phyloP scores from a whole-genome alignment of 2,329 filamentous ascomycete genomes.

The Stylonectria norvegica region DNA sequence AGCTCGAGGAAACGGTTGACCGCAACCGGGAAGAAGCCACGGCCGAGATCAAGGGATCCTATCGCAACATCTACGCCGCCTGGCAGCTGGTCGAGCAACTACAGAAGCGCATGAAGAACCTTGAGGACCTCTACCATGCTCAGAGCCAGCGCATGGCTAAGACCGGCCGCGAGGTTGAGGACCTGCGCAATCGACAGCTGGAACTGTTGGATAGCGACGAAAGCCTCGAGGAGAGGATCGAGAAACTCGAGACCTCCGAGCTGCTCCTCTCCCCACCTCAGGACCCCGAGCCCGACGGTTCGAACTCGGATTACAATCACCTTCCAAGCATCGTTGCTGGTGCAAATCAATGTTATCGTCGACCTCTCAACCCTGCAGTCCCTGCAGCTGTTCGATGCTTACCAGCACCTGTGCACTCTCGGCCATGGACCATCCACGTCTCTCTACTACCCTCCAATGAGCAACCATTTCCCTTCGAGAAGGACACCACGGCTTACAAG shows the following conservation, averaged over 20 bases:
- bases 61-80: constrained; percentile 51
- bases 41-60: constrained; percentile 52
- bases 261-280: constrained; percentile 22
- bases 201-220: constrained; percentile 50
- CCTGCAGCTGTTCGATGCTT: constrained; percentile 4
- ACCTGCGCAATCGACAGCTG: constrained; percentile 46
- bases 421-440: constrained; percentile 57
- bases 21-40: constrained; percentile 49
- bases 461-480: constrained; percentile 59
- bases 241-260: constrained; percentile 38
- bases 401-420: constrained; percentile 20
- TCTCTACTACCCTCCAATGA: constrained; percentile 53
- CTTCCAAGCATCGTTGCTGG: constrained; percentile 17
- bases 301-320: constrained; percentile 8
- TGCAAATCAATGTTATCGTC: constrained; percentile 5
- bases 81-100: constrained; percentile 51
- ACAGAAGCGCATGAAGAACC: constrained; percentile 34
- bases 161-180: constrained; percentile 41
- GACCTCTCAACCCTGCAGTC: constrained; percentile 6
- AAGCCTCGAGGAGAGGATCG: constrained; percentile 53
- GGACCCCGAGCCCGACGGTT: constrained; percentile 14
- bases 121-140: constrained; percentile 36
- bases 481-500: constrained; percentile 59
- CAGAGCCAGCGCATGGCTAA: constrained; percentile 41
- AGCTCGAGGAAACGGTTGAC: constrained; percentile 54